Evolutionary conservation across 345 rosid genomes (phyloP), one percentile per base, ranked within the genome.

Genomic region (Eucalyptus sp.): DNA sequence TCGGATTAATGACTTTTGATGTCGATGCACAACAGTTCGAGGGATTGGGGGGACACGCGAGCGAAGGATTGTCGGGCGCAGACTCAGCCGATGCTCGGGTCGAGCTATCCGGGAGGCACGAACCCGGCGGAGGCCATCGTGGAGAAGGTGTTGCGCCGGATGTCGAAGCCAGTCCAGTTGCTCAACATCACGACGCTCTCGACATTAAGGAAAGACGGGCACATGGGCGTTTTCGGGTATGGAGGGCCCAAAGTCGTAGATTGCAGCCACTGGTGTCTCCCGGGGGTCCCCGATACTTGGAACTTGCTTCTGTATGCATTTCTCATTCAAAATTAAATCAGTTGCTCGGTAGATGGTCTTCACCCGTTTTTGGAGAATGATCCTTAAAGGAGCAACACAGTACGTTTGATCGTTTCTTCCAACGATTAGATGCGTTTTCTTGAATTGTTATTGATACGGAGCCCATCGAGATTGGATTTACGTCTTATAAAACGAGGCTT

Each of bases 231-330:
- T 4, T 93, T 90, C 17, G 92, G 94, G 14, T 76, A 76, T 1
- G 93, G 95, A 13, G 92, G 91, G 17, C 91, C 50, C 87, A 88
- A 60, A 4, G 92, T 54, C 86, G 76, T 46, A 22, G 95, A 95
- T 51, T 95, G 96, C 88, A 95, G 91, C 88, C 95, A 93, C 44
- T 94, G 96, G 96, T 95, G 96, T 64, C 94, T 95, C 41, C 91
- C 96, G 31, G 96, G 94, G 60, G 94, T 94, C 37, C 96, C 95
- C 56, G 96, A 93, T 86, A 89, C 92, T 37, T 92, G 96, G 96
- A 94, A 93, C 90, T 87, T 89, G 71, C 92, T 94, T 50, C 76
- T 94, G 2, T 92, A 91, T 49, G 90, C 93, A 41, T 9, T 86
- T 29, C 87, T 92, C 13, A 5, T 89, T 84, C 79, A 33, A 83